phyloP scores from a whole-genome alignment of 108 stramenopile species.

The Nitzschia palea region DNA sequence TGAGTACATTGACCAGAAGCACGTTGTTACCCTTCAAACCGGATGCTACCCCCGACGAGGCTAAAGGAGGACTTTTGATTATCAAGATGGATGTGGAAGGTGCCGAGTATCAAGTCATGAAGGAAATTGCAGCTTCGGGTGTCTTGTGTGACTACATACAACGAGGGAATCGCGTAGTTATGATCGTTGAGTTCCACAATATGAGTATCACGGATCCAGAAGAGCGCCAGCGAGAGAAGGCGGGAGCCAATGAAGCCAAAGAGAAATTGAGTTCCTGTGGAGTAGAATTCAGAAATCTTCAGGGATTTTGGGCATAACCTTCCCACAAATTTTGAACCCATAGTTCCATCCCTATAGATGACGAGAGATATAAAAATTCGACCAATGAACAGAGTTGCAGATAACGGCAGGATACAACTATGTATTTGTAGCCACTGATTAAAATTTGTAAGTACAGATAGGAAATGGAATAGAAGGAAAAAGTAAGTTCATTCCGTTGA shows the following conservation, averaged over 20 bases:
- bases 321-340: too few relatives aligned
- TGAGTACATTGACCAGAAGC: constrained; percentile 26
- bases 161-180: constrained; percentile 30
- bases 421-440: too few relatives aligned
- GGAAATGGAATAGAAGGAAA: too few relatives aligned
- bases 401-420: too few relatives aligned
- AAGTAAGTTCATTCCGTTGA: too few relatives aligned
- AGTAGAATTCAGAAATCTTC: constrained; percentile 48
- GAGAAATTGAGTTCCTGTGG: constrained; percentile 66
- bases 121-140: constrained; percentile 25
- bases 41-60: constrained; percentile 17
- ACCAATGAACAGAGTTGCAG: too few relatives aligned
- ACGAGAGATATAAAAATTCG: too few relatives aligned
- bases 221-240: constrained; percentile 84
- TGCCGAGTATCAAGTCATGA: constrained; percentile 46
- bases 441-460: too few relatives aligned
- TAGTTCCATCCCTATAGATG: too few relatives aligned
- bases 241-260: constrained; percentile 59
- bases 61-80: constrained; percentile 36
- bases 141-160: constrained; percentile 37
- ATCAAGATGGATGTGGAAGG: constrained; percentile 60
- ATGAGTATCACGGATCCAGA: constrained; percentile 86
- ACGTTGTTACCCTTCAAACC: constrained; percentile 18
- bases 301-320: constrained; percentile 18
- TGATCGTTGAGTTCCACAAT: constrained; percentile 53